Base-by-base conservation (phyloP, 202 grass and related monocot genomes). In the Schoenoplectus tabernaemontani region DNA sequence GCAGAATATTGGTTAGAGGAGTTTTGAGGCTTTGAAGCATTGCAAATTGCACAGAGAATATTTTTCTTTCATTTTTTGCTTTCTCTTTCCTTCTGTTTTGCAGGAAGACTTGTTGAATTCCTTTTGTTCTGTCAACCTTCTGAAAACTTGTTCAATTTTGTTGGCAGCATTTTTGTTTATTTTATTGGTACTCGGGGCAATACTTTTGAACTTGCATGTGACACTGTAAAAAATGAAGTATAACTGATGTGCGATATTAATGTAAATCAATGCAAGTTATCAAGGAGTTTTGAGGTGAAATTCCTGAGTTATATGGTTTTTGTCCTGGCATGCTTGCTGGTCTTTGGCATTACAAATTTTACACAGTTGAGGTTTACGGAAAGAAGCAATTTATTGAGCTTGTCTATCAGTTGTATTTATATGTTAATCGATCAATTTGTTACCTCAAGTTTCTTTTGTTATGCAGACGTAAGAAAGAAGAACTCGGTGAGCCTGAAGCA, bases 381-480 rank as follows among this genome's bases (percentile, higher is more conserved):
- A n/a, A n/a, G n/a, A n/a, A n/a, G n/a, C n/a, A n/a, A n/a, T n/a
- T n/a, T n/a, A n/a, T n/a, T n/a, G n/a, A n/a, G n/a, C n/a, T n/a
- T n/a, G n/a, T n/a, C n/a, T n/a, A n/a, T n/a, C n/a, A n/a, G n/a
- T n/a, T n/a, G n/a, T n/a, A n/a, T n/a, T 85, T 59, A 17, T 69
- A 22, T 39, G 71, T 34, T 64, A 46, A 46, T 61, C 6, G 13
- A 33, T 50, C 38, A 28, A 16, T 72, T 30, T 85, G 78, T 30
- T 75, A 75, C 26, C 47, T 16, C 15, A 0, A 20, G 30, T 7
- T 70, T 87, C 44, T 61, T 75, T 76, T 43, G 34, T 56, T 57
- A 23, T 85, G 78, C 85, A 98, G 95, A 36, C 89, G 85, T 28
- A 95, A 84, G 86, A 99, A 93, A 88, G 96, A 95, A 79, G 96